Evolutionary conservation across 2,329 filamentous ascomycete species (phyloP).

Genomic region (Aureobasidium musti): DNA sequence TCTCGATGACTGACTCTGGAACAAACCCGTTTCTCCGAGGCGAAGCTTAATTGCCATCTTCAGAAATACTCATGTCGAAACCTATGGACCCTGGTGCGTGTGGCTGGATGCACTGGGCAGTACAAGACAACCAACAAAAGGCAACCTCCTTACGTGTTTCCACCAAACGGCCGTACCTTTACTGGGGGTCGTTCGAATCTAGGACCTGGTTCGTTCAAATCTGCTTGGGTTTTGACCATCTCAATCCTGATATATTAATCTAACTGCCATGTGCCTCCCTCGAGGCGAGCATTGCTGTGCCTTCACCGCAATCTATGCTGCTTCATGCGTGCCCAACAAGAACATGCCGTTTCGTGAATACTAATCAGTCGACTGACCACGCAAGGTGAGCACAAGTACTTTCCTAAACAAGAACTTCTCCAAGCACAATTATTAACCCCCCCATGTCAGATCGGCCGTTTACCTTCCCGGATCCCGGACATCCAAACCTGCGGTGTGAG

Average conservation of each 20-base stretch:
- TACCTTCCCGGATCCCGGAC: slow-evolving; percentile 19
- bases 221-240: slow-evolving; percentile 17
- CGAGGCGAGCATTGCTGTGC: slow-evolving; percentile 1
- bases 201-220: background rate
- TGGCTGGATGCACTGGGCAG: slow-evolving; percentile 11
- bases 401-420: slow-evolving; percentile 5
- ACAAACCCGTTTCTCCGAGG: slow-evolving; percentile 10
- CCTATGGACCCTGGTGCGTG: slow-evolving; percentile 11
- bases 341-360: background rate
- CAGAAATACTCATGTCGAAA: background rate
- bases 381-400: background rate
- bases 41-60: slow-evolving; percentile 1
- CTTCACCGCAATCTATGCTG: background rate
- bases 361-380: background rate
- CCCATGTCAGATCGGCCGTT: slow-evolving; percentile 22
- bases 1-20: background rate
- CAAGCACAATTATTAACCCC: background rate
- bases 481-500: slow-evolving; percentile 27
- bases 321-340: background rate
- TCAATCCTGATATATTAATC: slow-evolving; percentile 9
- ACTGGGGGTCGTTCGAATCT: background rate
- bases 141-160: slow-evolving; percentile 5
- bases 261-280: background rate
- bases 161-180: background rate
- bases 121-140: slow-evolving; percentile 13